phyloP scores from a whole-genome alignment of 352 stramenopile genomes.

The Blastocystis sp. region DNA sequence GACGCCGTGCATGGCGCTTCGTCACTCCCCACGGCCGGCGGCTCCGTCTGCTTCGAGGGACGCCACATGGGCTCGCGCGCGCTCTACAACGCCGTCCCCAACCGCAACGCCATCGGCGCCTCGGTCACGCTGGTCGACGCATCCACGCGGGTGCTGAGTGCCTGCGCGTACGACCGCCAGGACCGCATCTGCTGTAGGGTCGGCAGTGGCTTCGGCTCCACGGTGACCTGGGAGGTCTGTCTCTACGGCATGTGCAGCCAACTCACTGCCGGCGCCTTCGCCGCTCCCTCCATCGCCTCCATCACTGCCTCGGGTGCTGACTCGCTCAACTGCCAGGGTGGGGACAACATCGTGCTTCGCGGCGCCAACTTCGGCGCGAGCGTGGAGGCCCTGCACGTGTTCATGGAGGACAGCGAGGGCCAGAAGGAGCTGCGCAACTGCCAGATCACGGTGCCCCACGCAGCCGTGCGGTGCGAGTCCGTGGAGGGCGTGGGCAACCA shows the following conservation, averaged over 20 bases:
- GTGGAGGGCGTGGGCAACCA: neutral
- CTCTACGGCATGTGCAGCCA: neutral
- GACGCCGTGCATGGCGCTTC: neutral
- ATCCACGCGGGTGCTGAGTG: neutral
- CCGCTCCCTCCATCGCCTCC: neutral
- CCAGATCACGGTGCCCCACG: neutral
- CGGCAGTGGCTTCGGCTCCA: constrained; percentile 10
- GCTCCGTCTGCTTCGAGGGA: constrained; percentile 15
- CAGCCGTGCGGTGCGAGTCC: neutral
- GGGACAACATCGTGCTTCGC: neutral
- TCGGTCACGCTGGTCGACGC: constrained; percentile 12
- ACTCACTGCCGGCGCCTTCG: neutral
- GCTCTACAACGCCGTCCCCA: neutral
- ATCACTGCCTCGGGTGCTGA: neutral
- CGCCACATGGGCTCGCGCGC: neutral
- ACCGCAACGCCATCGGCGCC: neutral
- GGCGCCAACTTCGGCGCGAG: constrained; percentile 19
- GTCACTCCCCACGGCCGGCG: neutral
- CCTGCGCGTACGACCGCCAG: neutral
- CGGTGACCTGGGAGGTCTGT: neutral
- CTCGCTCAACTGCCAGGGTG: neutral
- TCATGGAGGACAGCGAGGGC: neutral
- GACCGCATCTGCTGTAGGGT: neutral
- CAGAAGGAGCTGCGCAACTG: neutral
- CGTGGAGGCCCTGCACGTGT: neutral